Evolutionary conservation across 2,329 filamentous ascomycete species (phyloP).

Genomic region (Plectosphaerella cucumerina): DNA sequence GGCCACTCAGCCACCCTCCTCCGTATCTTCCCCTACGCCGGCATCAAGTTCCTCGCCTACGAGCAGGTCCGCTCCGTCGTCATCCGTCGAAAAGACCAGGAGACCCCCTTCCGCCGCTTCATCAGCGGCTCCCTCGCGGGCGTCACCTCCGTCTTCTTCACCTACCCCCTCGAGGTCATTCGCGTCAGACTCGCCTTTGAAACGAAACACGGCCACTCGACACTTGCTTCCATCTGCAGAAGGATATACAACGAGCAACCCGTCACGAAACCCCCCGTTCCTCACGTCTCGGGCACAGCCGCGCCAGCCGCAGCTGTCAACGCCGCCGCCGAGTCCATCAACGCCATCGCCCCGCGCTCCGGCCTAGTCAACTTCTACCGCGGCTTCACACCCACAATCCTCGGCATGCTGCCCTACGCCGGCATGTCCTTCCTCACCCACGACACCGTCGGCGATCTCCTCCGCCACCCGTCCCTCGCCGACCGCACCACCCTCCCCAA

Average conservation of each 20-base stretch:
- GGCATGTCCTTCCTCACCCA: slow-evolving; percentile 95
- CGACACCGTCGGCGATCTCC: slow-evolving; percentile 80
- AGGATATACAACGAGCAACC: slow-evolving; percentile 82
- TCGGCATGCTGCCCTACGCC: slow-evolving; percentile 96
- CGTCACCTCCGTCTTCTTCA: slow-evolving; percentile 90
- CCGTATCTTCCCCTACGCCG: slow-evolving; percentile 94
- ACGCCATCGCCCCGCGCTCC: slow-evolving; percentile 50
- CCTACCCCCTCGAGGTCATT: slow-evolving; percentile 91
- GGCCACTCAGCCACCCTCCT: slow-evolving; percentile 92
- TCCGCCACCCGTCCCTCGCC: slow-evolving; percentile 66
- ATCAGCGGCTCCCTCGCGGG: slow-evolving; percentile 72
- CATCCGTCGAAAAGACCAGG: slow-evolving; percentile 67
- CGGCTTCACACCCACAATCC: slow-evolving; percentile 82
- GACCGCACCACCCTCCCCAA: slow-evolving; percentile 71
- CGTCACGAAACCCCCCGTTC: slow-evolving; percentile 30
- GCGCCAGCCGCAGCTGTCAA: slow-evolving; percentile 37
- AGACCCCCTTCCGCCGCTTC: slow-evolving; percentile 75
- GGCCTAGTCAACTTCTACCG: slow-evolving; percentile 92
- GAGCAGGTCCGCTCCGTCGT: slow-evolving; percentile 84
- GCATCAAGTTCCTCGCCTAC: slow-evolving; percentile 96
- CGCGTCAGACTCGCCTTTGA: slow-evolving; percentile 92
- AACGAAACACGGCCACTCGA: slow-evolving; percentile 72
- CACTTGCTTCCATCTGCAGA: slow-evolving; percentile 70
- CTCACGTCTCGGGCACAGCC: slow-evolving; percentile 23
- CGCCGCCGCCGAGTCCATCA: slow-evolving; percentile 37